Evolutionary conservation across 2,329 filamentous ascomycete genomes (phyloP).

Genomic region (Endothia cerciana): DNA sequence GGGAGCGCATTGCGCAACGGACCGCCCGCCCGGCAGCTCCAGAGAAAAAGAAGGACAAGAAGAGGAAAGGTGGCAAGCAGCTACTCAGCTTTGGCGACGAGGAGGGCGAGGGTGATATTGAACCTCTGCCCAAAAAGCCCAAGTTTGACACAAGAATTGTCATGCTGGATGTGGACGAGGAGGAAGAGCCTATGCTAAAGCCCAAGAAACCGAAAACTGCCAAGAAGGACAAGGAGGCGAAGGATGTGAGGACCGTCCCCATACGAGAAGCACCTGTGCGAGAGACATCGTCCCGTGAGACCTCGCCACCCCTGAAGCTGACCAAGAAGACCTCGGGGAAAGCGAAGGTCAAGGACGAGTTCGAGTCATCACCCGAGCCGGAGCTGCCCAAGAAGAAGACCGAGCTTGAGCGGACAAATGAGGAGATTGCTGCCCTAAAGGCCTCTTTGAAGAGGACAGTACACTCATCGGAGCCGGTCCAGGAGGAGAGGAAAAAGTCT

Average conservation of each 20-base stretch:
- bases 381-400: slow-evolving; percentile 46
- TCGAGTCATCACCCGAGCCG: slow-evolving; percentile 44
- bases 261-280: slow-evolving; percentile 37
- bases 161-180: slow-evolving; percentile 67
- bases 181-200: slow-evolving; percentile 38
- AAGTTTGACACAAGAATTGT: slow-evolving; percentile 81
- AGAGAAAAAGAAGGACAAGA: slow-evolving; percentile 63
- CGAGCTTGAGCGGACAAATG: slow-evolving; percentile 71
- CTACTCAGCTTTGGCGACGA: slow-evolving; percentile 78
- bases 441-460: slow-evolving; percentile 76
- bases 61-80: slow-evolving; percentile 76
- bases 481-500: slow-evolving; percentile 63
- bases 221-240: slow-evolving; percentile 36
- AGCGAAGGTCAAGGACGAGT: slow-evolving; percentile 26
- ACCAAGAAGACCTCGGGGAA: slow-evolving; percentile 19
- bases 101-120: slow-evolving; percentile 61
- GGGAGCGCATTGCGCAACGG: slow-evolving; percentile 59
- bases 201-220: slow-evolving; percentile 35
- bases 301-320: slow-evolving; percentile 11
- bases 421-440: slow-evolving; percentile 79
- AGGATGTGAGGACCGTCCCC: slow-evolving; percentile 22
- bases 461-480: slow-evolving; percentile 48
- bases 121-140: slow-evolving; percentile 70
- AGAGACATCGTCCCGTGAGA: slow-evolving; percentile 30
- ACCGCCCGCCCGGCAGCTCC: slow-evolving; percentile 48